Base-by-base conservation (phyloP, 306 rosid species). In the Cicer cuneatum region DNA sequence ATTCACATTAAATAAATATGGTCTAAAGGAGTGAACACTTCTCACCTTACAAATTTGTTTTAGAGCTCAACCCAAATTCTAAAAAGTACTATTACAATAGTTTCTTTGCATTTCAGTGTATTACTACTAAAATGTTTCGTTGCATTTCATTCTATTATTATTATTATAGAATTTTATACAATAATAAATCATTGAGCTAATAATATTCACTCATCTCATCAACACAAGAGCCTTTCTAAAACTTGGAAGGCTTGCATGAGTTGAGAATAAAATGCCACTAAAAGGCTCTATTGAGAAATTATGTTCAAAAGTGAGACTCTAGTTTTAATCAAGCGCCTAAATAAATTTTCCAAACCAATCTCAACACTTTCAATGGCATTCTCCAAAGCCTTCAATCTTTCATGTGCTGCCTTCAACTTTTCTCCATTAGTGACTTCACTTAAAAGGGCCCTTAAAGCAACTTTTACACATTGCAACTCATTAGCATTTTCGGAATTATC, bases 241-340 rank as follows among this genome's bases (percentile, higher is more conserved):
- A 84, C 8, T 77, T 75, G 87, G 87, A 84, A 66, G 77, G 75
- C 66, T 76, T 42, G 37, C 37, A 74, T 81, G 63, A 42, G 81
- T 66, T 41, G 24, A 18, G 57, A 29, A 70, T 65, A 73, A 75
- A 13, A 6, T 14, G 70, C 7, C 46, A 40, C 5, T 4, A 3
- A 35, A 5, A 12, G 8, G 8, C 35, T 41, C 58, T 83, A 92
- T 49, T 88, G 88, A 37, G 98, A 90, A 73, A 84, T 78, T 46
- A 88, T 84, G 80, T 92, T 92, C 83, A 90, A 74, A 43, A 92
- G 89, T 6, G 84, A 85, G 69, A 90, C 78, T 81, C 98, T 92
- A 18, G 83, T 75, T 52, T 79, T 90, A 24, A 92, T 84, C 89
- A 92, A 72, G 24, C 81, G 77, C 88, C 92, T 87, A 80, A 83